Base-by-base conservation (phyloP, 768 basidiomycete species). In the Hygrocybe coccinea region DNA sequence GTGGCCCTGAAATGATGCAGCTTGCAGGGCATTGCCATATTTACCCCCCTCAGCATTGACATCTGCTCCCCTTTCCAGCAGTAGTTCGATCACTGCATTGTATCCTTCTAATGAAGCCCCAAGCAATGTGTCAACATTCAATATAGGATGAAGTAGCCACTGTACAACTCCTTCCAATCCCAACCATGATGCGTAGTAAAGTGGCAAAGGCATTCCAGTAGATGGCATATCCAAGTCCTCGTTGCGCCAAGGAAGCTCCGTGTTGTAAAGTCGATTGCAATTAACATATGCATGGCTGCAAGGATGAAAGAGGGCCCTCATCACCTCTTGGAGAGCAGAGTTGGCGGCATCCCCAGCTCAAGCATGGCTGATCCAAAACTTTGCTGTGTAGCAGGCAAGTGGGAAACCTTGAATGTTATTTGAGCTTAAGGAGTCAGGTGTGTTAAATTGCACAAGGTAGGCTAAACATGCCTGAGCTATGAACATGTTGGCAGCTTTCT, bases 391-490 rank as follows among this genome's bases (percentile, higher is more conserved):
- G 22, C 17, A 5, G 10, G 52, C 52, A 11, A 53, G 41, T 6
- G 52, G 52, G 22, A 39, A 53, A 29, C 43, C 9, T 15, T 25
- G 4, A 10, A 53, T 43, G 17, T 5, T 45, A 22, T 14, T 17
- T 10, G 17, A 14, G 10, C 12, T 53, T 21, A 44, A 22, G 24
- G 5, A 38, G 38, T 45, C 50, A 21, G 5, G 29, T 11, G 36
- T 39, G 25, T 52, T 17, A 29, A 53, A 53, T 17, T 43, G 43
- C 39, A 53, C 12, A 21, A 53, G 52, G 21, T 53, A 53, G 19
- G 29, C 52, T 5, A 53, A 15, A 29, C 52, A 53, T 33, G 52
- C 34, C 33, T 44, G 39, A 17, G 17, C 24, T 11, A 53, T 53
- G 37, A 35, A 44, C 2, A 12, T n/a, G n/a, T 53, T 3, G 2